phyloP scores from a whole-genome alignment of 2,329 filamentous ascomycete species.

The Aspergillus latus region DNA sequence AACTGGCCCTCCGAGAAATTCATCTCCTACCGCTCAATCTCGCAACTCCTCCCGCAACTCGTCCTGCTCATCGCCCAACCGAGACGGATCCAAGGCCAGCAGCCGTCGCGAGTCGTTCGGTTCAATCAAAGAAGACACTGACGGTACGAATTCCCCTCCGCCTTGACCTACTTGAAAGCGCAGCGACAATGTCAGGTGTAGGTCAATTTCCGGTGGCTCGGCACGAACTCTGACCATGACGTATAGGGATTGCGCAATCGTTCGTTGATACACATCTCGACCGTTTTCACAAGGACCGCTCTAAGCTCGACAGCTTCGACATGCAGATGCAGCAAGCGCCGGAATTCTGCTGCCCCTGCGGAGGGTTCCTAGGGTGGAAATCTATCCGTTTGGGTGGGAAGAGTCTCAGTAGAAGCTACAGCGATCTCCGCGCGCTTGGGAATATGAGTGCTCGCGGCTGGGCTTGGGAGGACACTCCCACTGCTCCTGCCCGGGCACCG shows the following conservation, averaged over 20 bases:
- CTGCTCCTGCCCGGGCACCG: slow-evolving; percentile 8
- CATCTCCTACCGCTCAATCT: slow-evolving; percentile 22
- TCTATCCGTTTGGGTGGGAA: slow-evolving; percentile 46
- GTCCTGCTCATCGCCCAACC: slow-evolving; percentile 35
- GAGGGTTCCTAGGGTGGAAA: slow-evolving; percentile 47
- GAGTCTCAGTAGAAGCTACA: slow-evolving; percentile 46
- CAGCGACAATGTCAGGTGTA: background rate
- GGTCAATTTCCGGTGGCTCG: background rate
- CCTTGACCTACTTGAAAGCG: background rate
- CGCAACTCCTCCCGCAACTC: slow-evolving; percentile 34
- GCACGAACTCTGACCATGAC: slow-evolving; percentile 3
- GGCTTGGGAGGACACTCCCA: slow-evolving; percentile 42
- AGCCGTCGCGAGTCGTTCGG: slow-evolving; percentile 43
- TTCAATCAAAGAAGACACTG: slow-evolving; percentile 46
- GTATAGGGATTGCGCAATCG: slow-evolving; percentile 44
- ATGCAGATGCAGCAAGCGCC: slow-evolving; percentile 42
- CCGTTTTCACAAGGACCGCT: slow-evolving; percentile 28
- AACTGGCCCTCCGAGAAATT: slow-evolving; percentile 23
- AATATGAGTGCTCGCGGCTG: slow-evolving; percentile 40
- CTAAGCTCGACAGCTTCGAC: slow-evolving; percentile 25
- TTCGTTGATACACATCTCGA: slow-evolving; percentile 43
- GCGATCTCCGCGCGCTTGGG: slow-evolving; percentile 41
- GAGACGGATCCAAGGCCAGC: slow-evolving; percentile 37
- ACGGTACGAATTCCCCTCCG: slow-evolving; percentile 32
- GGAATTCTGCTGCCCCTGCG: slow-evolving; percentile 49